Percentiles rank a stretch among this genome's conserved stretches.
Conservation (phyloP, 164 flowering plant genomes). For the Macadamia tetraphylla region DNA sequence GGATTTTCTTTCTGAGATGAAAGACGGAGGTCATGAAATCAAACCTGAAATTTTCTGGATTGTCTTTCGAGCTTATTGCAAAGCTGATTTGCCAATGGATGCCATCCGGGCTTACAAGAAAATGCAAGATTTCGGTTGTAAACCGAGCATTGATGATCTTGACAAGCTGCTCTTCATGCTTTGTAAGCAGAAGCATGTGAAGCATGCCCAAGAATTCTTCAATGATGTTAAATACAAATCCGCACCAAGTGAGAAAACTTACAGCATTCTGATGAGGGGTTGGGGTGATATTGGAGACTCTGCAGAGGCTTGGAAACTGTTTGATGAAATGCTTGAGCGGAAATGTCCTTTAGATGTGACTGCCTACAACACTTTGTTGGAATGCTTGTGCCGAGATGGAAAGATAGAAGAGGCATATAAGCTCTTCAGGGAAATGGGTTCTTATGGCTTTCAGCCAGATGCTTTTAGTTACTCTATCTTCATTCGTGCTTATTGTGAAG, state of each 20-base stretch:
- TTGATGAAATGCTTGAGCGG: conserved; percentile 69
- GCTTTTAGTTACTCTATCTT: conserved; percentile 64
- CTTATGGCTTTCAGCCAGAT: conserved; percentile 52
- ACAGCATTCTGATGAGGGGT: conserved; percentile 69
- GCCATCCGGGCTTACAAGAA: conserved; percentile 69
- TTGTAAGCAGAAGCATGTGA: conserved; percentile 60
- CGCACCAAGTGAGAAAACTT: conserved; percentile 41
- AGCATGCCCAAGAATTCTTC: conserved; percentile 57
- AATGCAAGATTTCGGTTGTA: conserved; percentile 68
- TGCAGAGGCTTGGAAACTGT: conserved; percentile 49
- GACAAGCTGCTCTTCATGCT: conserved; percentile 49
- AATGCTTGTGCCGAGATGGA: conserved; percentile 63
- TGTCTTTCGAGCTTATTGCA: conserved; percentile 62
- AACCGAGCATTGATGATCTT: conserved; percentile 48
- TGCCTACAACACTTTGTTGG: conserved; percentile 62
- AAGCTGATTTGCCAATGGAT: conserved; percentile 64
- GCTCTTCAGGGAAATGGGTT: conserved; percentile 50
- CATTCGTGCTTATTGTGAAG: conserved; percentile 58
- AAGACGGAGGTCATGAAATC: conserved; percentile 31
- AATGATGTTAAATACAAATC: conserved; percentile 45
- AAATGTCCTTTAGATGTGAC: conserved; percentile 46
- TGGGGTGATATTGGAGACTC: conserved; percentile 61
- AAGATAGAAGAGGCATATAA: conserved; percentile 55
- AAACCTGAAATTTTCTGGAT: conserved; percentile 49
- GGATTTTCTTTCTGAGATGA: conserved; percentile 68